A percentile compares a stretch with the other conserved stretches of the same genome.
Conservation (phyloP, 2,329 filamentous ascomycete species). For the Apiospora marii region DNA sequence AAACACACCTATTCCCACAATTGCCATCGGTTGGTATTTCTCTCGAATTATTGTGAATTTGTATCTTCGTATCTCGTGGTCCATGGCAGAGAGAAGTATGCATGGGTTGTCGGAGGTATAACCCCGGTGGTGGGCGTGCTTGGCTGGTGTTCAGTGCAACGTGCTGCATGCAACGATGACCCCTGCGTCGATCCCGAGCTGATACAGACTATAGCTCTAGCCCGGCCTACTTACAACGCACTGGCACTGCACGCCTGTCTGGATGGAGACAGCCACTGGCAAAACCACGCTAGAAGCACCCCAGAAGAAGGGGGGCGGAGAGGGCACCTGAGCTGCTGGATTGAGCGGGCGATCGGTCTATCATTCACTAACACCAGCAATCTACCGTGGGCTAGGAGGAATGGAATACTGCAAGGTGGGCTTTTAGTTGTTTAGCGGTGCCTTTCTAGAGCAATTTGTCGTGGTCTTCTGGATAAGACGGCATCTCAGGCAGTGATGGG, state of each 20-base stretch:
- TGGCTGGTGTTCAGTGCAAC: slow-evolving; percentile 4
- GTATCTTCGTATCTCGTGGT: not conserved
- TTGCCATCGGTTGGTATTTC: not conserved
- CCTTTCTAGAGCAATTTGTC: not conserved
- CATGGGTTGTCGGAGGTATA: not conserved
- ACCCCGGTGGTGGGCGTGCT: not conserved
- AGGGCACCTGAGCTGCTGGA: not conserved
- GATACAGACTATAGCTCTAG: slow-evolving; percentile 17
- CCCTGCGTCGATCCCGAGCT: slow-evolving; percentile 18
- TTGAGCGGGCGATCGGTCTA: not conserved
- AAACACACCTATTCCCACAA: not conserved
- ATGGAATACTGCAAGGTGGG: not conserved
- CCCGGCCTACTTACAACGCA: not conserved
- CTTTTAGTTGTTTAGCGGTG: not conserved
- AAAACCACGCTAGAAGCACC: slow-evolving; percentile 9
- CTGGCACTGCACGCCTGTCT: not conserved
- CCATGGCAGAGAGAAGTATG: not conserved
- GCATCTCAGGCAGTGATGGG: not conserved
- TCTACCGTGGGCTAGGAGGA: not conserved
- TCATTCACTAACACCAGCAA: not conserved
- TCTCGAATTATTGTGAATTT: not conserved
- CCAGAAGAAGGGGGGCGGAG: not conserved
- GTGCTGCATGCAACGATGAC: slow-evolving; percentile 15
- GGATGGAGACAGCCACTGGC: slow-evolving; percentile 12
- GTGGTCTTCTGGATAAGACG: not conserved